phyloP scores from a whole-genome alignment of 1,284 basidiomycete genomes.

The Microbotryum silenes-acaulis region DNA sequence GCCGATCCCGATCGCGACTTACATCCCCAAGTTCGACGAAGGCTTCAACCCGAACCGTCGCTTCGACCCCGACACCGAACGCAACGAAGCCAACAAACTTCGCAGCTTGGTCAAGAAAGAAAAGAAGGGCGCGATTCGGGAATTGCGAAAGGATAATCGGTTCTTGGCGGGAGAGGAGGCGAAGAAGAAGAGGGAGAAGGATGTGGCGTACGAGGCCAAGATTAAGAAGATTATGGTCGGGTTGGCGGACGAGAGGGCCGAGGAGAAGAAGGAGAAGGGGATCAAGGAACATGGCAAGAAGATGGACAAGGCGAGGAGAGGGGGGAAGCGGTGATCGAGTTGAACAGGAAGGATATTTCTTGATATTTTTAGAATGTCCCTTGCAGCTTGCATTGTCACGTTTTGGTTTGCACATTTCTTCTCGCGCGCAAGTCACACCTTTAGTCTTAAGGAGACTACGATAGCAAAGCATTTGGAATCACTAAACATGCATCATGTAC shows the following conservation, averaged over 20 bases:
- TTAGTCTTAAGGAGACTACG: too few species aligned
- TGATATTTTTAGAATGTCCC: too few species aligned
- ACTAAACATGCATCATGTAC: too few species aligned
- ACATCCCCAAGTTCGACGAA: conserved; percentile 87
- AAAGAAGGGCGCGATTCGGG: conserved; percentile 90
- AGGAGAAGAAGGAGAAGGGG: conserved; percentile 78
- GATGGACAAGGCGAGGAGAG: conserved; percentile 54
- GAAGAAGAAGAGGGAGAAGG: conserved; percentile 74
- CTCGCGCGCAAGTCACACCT: too few species aligned
- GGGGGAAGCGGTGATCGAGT: too few species aligned
- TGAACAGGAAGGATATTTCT: too few species aligned
- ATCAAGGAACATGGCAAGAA: conserved; percentile 53
- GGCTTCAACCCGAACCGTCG: conserved; percentile 72
- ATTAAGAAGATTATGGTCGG: conserved; percentile 64
- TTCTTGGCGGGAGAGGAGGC: conserved; percentile 86
- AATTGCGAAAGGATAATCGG: conserved; percentile 86
- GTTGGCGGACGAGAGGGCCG: conserved; percentile 82
- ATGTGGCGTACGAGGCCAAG: conserved; percentile 52
- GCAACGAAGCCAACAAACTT: conserved; percentile 78
- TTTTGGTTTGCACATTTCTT: too few species aligned
- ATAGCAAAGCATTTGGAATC: too few species aligned
- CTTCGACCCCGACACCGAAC: conserved; percentile 87
- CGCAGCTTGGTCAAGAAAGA: conserved; percentile 90
- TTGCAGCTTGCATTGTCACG: too few species aligned
- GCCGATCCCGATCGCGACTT: conserved; percentile 87